phyloP scores from a whole-genome alignment of 202 grass and related monocot genomes.

The Panicum hallii region DNA sequence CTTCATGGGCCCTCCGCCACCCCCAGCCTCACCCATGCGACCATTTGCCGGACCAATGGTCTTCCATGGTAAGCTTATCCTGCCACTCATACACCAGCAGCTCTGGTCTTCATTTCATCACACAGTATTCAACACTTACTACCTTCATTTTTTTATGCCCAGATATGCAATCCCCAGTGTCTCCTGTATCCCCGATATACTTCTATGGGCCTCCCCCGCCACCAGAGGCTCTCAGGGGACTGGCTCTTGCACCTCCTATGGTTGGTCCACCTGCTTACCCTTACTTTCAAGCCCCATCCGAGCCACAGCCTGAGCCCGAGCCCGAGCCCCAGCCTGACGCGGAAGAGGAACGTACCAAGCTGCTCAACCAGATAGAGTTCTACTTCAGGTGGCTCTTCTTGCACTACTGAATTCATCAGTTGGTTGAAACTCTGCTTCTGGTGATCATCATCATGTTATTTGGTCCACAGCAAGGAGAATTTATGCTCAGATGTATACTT shows the following conservation, averaged over 20 bases:
- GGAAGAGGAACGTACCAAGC: conserved; percentile 40
- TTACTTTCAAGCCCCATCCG: conserved; percentile 37
- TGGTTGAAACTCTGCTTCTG: not conserved
- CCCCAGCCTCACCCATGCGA: conserved; percentile 39
- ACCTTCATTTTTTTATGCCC: not conserved
- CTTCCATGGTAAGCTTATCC: conserved; percentile 43
- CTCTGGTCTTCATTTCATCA: not conserved
- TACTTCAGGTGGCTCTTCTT: conserved; percentile 81
- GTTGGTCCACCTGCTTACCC: conserved; percentile 61
- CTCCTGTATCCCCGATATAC: conserved; percentile 58
- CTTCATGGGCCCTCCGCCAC: conserved; percentile 50
- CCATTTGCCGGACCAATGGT: conserved; percentile 37
- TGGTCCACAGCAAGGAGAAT: conserved; percentile 80
- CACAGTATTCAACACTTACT: not conserved
- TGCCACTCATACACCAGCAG: not conserved
- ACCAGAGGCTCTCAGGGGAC: conserved; percentile 69
- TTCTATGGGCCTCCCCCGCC: conserved; percentile 59
- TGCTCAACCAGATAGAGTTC: conserved; percentile 90
- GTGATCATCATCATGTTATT: conserved; percentile 40
- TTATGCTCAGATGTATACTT: conserved; percentile 79
- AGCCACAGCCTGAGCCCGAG: not conserved
- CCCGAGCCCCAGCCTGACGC: not conserved
- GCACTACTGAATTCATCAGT: not conserved
- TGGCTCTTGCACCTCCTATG: conserved; percentile 59
- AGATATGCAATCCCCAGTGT: conserved; percentile 55